Evolutionary conservation across 2,329 filamentous ascomycete species (phyloP).

Genomic region (Claviceps fusiformis): DNA sequence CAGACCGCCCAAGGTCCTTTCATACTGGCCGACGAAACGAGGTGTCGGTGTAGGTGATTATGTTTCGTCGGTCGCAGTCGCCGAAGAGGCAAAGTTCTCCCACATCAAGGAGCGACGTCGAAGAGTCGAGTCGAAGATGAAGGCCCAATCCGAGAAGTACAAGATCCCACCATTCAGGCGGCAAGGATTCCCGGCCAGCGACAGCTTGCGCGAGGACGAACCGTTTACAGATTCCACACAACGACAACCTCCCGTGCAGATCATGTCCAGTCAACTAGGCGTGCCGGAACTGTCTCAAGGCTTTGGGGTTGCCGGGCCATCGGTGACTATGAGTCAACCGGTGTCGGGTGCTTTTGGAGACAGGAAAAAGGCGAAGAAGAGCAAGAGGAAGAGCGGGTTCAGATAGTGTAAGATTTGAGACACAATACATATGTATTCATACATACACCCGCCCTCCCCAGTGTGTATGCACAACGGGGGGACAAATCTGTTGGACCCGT

Average conservation of each 20-base stretch:
- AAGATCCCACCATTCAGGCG: slow-evolving; percentile 17
- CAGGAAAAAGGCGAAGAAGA: slow-evolving; percentile 29
- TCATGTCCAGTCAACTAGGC: slow-evolving; percentile 24
- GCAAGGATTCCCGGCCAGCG: slow-evolving; percentile 10
- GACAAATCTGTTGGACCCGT: too few species aligned
- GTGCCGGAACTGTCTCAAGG: slow-evolving; percentile 22
- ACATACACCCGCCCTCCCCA: too few species aligned
- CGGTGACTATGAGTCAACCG: slow-evolving; percentile 31
- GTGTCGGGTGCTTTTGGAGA: slow-evolving; percentile 32
- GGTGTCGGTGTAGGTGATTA: slow-evolving; percentile 23
- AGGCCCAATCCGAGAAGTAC: slow-evolving; percentile 21
- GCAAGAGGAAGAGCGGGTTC: slow-evolving; percentile 29
- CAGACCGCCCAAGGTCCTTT: slow-evolving; percentile 18
- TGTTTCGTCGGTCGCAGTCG: slow-evolving; percentile 24
- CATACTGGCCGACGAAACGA: slow-evolving; percentile 26
- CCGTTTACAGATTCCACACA: slow-evolving; percentile 6
- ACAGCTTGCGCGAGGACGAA: slow-evolving; percentile 3
- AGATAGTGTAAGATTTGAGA: slow-evolving; percentile 10
- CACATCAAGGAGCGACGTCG: slow-evolving; percentile 20
- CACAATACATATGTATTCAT: too few species aligned
- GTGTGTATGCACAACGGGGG: too few species aligned
- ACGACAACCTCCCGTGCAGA: slow-evolving; percentile 12
- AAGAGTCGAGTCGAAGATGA: slow-evolving; percentile 20
- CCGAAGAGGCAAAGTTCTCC: slow-evolving; percentile 22
- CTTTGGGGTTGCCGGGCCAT: slow-evolving; percentile 15